A percentile compares a stretch with the other conserved stretches of the same genome.
Evolutionary conservation across 2,329 filamentous ascomycete genomes (phyloP).

Genomic region (Magnaporthiopsis rhizophila): DNA sequence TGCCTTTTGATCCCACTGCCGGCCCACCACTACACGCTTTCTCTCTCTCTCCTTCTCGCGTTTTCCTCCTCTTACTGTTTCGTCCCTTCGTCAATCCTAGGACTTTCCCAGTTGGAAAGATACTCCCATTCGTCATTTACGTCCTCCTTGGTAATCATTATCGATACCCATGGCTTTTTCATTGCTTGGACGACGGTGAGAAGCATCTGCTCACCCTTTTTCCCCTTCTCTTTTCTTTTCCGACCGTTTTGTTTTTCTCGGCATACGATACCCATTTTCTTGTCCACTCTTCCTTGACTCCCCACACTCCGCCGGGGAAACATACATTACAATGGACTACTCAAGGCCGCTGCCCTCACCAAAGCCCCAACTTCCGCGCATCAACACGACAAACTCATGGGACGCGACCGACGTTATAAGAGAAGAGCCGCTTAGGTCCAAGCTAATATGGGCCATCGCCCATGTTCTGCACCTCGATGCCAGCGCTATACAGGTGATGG

Average conservation of each 20-base stretch:
- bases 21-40: neutral
- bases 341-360: conserved; percentile 2
- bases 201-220: neutral
- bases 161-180: conserved; percentile 5
- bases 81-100: neutral
- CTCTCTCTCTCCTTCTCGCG: conserved; percentile 1
- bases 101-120: conserved; percentile 1
- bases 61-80: conserved; percentile 1
- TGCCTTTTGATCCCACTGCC: conserved; percentile 4
- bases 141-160: neutral
- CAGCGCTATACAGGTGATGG: conserved; percentile 25
- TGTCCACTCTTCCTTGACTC: neutral
- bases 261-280: neutral
- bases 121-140: neutral
- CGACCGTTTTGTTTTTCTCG: neutral
- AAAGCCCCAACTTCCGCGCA: neutral
- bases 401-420: neutral
- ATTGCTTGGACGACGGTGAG: neutral
- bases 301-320: neutral
- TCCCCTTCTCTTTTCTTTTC: neutral
- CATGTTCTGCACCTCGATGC: conserved; percentile 27
- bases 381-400: conserved; percentile 5
- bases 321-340: conserved; percentile 1
- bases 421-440: conserved; percentile 1
- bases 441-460: conserved; percentile 18